A percentile compares a stretch with the other conserved stretches of the same genome.
Conservation (phyloP, 148 eudicot genomes). For the Chenopodium berlandieri region DNA sequence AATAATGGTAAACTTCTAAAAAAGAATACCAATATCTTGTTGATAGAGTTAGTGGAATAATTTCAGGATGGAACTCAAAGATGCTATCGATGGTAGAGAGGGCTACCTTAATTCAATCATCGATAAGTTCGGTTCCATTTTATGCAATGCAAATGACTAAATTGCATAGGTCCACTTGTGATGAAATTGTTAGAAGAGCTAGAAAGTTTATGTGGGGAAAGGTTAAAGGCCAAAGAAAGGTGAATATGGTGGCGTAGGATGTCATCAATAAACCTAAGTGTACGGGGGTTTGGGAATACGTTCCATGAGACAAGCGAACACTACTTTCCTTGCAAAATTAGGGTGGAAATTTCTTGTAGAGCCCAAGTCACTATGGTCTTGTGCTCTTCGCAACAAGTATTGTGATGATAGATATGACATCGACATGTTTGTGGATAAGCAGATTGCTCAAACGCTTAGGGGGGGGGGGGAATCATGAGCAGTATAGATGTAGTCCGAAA, state of each 20-base stretch:
- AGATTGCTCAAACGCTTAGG: not conserved
- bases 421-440: not conserved
- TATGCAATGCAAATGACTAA: not conserved
- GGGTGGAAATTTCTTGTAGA: not conserved
- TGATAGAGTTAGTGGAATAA: not conserved
- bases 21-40: not conserved
- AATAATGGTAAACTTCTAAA: not conserved
- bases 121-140: not conserved
- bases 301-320: not conserved
- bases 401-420: not conserved
- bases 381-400: not conserved
- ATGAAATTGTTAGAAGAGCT: not conserved
- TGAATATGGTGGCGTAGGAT: not conserved
- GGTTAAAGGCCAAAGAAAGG: not conserved
- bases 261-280: not conserved
- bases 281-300: not conserved
- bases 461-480: not conserved
- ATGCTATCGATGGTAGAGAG: not conserved
- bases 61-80: not conserved
- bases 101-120: not conserved
- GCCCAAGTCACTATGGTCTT: not conserved
- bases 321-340: not conserved
- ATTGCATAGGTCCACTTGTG: not conserved
- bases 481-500: not conserved
- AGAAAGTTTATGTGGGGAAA: not conserved